Conservation (phyloP, 78 protist genomes). For the Kipferlia bialata region DNA sequence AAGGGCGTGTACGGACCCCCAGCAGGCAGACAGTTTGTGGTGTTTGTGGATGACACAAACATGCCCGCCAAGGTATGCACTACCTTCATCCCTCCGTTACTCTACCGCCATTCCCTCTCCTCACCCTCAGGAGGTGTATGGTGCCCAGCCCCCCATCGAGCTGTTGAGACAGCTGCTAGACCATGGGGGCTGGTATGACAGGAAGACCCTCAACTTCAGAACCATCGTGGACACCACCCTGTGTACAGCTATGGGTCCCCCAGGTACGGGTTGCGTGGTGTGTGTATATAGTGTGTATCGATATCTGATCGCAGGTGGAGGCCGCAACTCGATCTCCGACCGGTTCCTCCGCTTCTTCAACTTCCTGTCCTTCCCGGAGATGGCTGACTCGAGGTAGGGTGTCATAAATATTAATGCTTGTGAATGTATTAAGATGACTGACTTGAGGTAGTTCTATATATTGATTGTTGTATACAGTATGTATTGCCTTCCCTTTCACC, state of each 20-base stretch:
- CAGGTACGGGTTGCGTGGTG: too few relatives aligned
- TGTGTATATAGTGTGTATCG: too few relatives aligned
- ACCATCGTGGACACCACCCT: conserved; percentile 35
- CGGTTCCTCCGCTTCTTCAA: conserved; percentile 66
- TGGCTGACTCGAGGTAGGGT: conserved; percentile 31
- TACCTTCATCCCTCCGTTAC: too few relatives aligned
- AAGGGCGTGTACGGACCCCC: conserved; percentile 53
- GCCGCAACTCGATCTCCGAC: conserved; percentile 51
- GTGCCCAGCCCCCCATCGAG: conserved; percentile 74
- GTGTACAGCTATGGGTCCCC: conserved; percentile 66
- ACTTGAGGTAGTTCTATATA: too few relatives aligned
- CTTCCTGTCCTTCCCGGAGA: conserved; percentile 48
- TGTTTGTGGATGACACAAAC: conserved; percentile 68
- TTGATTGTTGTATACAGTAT: too few relatives aligned
- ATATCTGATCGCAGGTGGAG: conserved; percentile 82
- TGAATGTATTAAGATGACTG: too few relatives aligned
- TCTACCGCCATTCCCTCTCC: too few relatives aligned
- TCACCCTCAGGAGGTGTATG: conserved; percentile 29
- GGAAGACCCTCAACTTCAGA: conserved; percentile 30
- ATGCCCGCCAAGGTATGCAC: conserved; percentile 62
- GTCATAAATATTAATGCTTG: too few relatives aligned
- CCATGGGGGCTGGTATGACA: conserved; percentile 60
- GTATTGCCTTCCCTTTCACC: too few relatives aligned
- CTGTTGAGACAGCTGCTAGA: conserved; percentile 65
- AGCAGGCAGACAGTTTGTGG: conserved; percentile 30